phyloP scores from a whole-genome alignment of 1,139 yeast genomes.

The Zygosaccharomyces pseudobailii region DNA sequence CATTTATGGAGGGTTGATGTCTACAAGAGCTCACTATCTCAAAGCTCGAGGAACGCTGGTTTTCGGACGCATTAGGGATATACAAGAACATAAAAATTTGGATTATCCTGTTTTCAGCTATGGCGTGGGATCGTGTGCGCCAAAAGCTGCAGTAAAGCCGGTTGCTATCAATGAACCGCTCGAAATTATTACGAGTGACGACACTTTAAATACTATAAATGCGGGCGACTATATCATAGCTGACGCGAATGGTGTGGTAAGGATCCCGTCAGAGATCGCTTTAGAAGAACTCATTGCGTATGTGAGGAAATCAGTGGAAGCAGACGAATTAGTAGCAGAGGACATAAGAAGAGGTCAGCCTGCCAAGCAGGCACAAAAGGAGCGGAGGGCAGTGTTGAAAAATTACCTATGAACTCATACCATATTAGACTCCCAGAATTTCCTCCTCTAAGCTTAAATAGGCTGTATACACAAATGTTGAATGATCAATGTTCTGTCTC shows the following conservation, averaged over 20 bases:
- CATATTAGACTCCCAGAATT: background rate
- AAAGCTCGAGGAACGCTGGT: conserved; percentile 75
- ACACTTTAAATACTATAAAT: conserved; percentile 38
- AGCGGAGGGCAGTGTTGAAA: conserved; percentile 40
- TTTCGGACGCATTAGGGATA: conserved; percentile 77
- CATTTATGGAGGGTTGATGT: conserved; percentile 89
- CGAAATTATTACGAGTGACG: conserved; percentile 42
- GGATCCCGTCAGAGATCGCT: conserved; percentile 41
- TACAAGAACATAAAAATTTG: conserved; percentile 67
- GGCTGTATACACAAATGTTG: too few species aligned
- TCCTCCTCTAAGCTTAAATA: background rate
- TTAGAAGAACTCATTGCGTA: conserved; percentile 40
- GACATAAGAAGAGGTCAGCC: conserved; percentile 65
- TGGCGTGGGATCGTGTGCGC: conserved; percentile 77
- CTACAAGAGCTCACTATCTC: conserved; percentile 72
- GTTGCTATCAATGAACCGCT: conserved; percentile 71
- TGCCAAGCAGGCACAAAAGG: conserved; percentile 63
- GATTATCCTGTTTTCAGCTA: conserved; percentile 76
- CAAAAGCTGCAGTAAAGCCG: conserved; percentile 71
- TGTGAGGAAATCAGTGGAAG: conserved; percentile 63
- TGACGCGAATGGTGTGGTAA: conserved; percentile 76
- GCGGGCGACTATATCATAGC: conserved; percentile 73
- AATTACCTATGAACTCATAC: conserved; percentile 4
- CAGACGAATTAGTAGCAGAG: conserved; percentile 67
- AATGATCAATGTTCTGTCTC: too few species aligned